A percentile compares a stretch with the other conserved stretches of the same genome.
phyloP scores from a whole-genome alignment of 495 filamentous ascomycete genomes.

The Thozetella sp. region DNA sequence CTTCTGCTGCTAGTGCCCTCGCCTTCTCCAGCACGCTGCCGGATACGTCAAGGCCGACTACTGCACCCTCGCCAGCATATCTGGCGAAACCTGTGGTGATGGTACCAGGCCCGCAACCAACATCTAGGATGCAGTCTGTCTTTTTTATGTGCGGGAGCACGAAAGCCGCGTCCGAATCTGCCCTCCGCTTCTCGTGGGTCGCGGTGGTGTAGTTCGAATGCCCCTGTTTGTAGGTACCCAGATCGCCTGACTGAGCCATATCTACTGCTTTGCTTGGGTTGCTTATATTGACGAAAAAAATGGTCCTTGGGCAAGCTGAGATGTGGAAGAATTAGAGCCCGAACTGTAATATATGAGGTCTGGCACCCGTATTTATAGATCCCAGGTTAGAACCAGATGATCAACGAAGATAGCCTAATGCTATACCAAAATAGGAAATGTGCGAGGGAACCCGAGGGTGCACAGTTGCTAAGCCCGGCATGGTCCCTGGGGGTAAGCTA shows the following conservation, averaged over 20 bases:
- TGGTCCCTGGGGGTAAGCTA: no score
- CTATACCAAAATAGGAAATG: no score
- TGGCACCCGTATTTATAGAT: no score
- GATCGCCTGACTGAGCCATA: conserved; percentile 22
- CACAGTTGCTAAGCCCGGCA: no score
- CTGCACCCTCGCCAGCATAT: conserved; percentile 43
- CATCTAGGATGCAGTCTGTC: conserved; percentile 47
- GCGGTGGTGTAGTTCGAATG: conserved; percentile 33
- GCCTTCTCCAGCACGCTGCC: conserved; percentile 18
- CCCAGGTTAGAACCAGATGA: no score
- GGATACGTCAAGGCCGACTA: conserved; percentile 23
- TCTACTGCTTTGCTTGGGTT: conserved; percentile 4
- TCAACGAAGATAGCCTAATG: no score
- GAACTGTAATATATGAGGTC: no score
- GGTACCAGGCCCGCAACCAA: conserved; percentile 60
- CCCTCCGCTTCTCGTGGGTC: conserved; percentile 29
- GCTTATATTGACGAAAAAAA: no score
- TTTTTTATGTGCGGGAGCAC: conserved; percentile 16
- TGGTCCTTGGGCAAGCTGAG: no score
- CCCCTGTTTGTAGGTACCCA: conserved; percentile 30
- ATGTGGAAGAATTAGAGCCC: no score
- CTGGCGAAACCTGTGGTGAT: conserved; percentile 53
- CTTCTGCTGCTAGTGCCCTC: conserved; percentile 15
- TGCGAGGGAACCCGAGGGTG: no score
- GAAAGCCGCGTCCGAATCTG: conserved; percentile 23